Base-by-base conservation (phyloP, 176 grass and related monocot genomes). In the Oryza glaberrima region DNA sequence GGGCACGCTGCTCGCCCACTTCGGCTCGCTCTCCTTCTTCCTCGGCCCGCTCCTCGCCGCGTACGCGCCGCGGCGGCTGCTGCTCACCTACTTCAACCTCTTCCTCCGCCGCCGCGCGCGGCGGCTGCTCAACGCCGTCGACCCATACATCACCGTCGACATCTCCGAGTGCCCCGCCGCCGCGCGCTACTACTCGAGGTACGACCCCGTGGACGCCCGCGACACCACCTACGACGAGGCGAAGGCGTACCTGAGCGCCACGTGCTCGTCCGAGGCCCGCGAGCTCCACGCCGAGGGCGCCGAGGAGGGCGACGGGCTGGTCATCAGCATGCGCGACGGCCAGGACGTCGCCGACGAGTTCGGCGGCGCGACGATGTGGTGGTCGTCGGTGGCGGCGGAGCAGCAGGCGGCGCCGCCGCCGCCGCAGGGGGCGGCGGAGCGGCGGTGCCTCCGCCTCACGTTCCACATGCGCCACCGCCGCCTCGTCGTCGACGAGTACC, bases 181-280 rank as follows among this genome's bases (percentile, higher is more conserved):
- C 84, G 71, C 78, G 88, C 89, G 45, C 51, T 52, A 52, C 49
- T 52, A 52, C 49, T 16, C 14, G 49, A 52, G 48, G 17, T 58
- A 58, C 54, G 19, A 58, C 19, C 54, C 54, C 19, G 54, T 58
- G 54, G 54, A 58, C 54, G 9, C 54, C 54, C 20, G 19, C 5
- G 54, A 58, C 54, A 58, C 54, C 54, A 20, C 78, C 12, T 91
- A 89, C 73, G 14, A 46, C 0, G 80, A 86, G 34, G 69, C 77
- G 48, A 77, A 94, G 52, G 87, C 84, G 67, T 94, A 92, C 73
- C 90, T 94, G 41, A 82, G 77, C 72, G 83, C 58, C 3, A 48
- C 81, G 73, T 88, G 85, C 82, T 73, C 84, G 5, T 40, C 28
- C 16, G 45, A 16, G 3, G 87, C 90, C 19, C 15, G 47, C 36